phyloP scores from a whole-genome alignment of 345 rosid genomes.

The Gossypium sturtianum region DNA sequence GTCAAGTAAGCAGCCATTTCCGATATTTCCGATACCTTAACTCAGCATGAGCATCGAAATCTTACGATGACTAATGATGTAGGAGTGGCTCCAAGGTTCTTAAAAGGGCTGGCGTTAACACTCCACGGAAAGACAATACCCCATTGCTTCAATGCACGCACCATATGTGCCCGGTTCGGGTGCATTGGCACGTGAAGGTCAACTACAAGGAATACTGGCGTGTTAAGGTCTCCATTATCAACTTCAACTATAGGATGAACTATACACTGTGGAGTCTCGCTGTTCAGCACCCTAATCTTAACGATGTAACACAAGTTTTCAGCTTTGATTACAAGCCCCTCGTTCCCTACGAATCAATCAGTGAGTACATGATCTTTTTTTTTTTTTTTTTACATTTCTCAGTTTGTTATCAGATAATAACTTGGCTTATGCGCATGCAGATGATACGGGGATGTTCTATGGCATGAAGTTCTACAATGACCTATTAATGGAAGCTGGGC shows the following conservation, averaged over 20 bases:
- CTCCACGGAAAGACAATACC: slow-evolving; percentile 49
- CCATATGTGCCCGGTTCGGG: slow-evolving; percentile 78
- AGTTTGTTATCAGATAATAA: neutral
- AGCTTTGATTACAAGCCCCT: slow-evolving; percentile 80
- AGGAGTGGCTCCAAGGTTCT: slow-evolving; percentile 75
- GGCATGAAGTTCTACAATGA: slow-evolving; percentile 79
- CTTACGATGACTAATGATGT: slow-evolving; percentile 6
- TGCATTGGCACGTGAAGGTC: slow-evolving; percentile 84
- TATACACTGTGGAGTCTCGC: slow-evolving; percentile 65
- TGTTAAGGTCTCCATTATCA: slow-evolving; percentile 58
- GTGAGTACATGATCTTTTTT: slow-evolving; percentile 23
- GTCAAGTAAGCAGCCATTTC: slow-evolving; percentile 51
- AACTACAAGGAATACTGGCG: slow-evolving; percentile 85
- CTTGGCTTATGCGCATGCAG: neutral
- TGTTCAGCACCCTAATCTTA: slow-evolving; percentile 76
- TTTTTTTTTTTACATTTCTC: neutral
- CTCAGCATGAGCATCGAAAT: neutral
- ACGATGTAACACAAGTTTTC: slow-evolving; percentile 83
- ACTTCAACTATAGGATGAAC: slow-evolving; percentile 71
- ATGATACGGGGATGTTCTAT: slow-evolving; percentile 26
- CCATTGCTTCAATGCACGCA: slow-evolving; percentile 71
- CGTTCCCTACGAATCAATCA: slow-evolving; percentile 62
- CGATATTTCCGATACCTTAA: neutral
- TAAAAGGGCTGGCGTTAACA: slow-evolving; percentile 47
- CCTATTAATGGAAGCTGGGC: slow-evolving; percentile 83